Conservation (phyloP, 345 rosid genomes). For the Lepidium didymum region DNA sequence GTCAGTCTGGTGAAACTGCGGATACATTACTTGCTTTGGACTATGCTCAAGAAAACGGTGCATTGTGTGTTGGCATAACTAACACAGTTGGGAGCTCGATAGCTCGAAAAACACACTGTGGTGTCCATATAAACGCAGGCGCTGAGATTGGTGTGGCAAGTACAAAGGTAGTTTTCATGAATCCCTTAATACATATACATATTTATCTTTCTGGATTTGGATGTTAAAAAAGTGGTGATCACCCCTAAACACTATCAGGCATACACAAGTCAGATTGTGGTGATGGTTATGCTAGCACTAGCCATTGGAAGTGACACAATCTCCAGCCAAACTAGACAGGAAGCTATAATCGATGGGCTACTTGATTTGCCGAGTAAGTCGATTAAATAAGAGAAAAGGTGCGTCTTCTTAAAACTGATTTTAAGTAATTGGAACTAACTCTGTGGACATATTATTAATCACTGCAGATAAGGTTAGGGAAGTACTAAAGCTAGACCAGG, state of each 20-base stretch:
- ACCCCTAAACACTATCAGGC: constrained; percentile 42
- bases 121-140: constrained; percentile 92
- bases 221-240: background rate
- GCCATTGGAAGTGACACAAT: constrained; percentile 87
- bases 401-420: background rate
- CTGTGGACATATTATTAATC: background rate
- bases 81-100: constrained; percentile 96
- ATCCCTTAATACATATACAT: background rate
- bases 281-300: constrained; percentile 92
- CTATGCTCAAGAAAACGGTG: constrained; percentile 82
- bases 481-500: constrained; percentile 76
- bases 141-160: constrained; percentile 98
- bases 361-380: constrained; percentile 80
- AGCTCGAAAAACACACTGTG: constrained; percentile 87
- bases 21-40: constrained; percentile 81
- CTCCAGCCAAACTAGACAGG: constrained; percentile 69
- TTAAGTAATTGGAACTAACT: background rate
- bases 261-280: constrained; percentile 96
- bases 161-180: constrained; percentile 58
- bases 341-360: constrained; percentile 88
- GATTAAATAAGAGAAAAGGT: background rate
- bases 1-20: constrained; percentile 99
- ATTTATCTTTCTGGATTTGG: background rate
- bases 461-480: constrained; percentile 69
- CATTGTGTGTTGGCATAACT: constrained; percentile 93